Base-by-base conservation (phyloP, 23 red algal genomes). In the Agarophyton chilense region DNA sequence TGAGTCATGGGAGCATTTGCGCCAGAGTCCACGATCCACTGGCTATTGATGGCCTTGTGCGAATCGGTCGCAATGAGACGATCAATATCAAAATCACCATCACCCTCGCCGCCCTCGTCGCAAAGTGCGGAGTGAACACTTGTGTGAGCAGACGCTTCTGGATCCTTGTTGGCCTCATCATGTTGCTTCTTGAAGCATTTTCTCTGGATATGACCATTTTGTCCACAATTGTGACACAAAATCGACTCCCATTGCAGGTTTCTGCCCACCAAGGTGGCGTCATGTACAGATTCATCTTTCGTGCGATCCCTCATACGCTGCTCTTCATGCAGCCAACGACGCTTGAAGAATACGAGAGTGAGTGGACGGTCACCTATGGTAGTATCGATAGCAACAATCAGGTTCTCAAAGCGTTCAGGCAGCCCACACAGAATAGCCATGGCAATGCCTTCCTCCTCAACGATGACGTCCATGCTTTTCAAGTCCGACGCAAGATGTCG, bases 241-340 rank as follows among this genome's bases (percentile, higher is more conserved):
- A 74, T 24, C 5, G 8, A 41, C 7, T 47, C 34, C 36, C 7
- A 33, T 8, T 19, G 14, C 9, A n/a, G 12, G 12, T 47, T 6
- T 12, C 44, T 47, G 44, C 44, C 6, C 7, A 47, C 44, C 44
- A 47, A 12, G 12, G 44, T 12, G 6, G 44, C 44, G 7, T 47
- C 12, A 12, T 12, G 6, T 12, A 6, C 7, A 12, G 36, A 47
- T 16, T 52, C 21, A 12, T 80, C 76, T 31, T 52, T 80, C 8
- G 0, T 16, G 22, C 51, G 1, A 54, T 80, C 76, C 17, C 47
- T 41, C 0, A 71, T 67, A 19, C 0, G 0, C 29, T 75, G 82
- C 51, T 87, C 65, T 61, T 87, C 60, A 52, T 57, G 82, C 65
- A 87, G 0, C 0, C 49, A 51, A 74, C 64, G 65, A 74, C 82